Conservation (phyloP, 306 rosid genomes). For the Cucurbita argyrosperma region DNA sequence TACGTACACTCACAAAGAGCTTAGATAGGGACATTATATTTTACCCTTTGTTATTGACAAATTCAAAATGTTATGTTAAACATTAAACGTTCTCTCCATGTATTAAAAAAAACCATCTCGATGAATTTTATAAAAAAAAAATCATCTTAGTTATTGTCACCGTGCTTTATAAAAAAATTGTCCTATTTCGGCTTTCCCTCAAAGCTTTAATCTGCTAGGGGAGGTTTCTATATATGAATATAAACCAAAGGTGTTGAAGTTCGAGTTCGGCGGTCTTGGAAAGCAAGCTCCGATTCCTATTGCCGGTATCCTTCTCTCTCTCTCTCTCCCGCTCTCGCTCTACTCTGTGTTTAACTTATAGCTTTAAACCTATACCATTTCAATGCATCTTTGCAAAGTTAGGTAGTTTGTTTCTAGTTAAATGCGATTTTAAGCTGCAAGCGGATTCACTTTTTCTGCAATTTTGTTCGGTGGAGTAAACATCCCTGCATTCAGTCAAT, state of each 20-base stretch:
- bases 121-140: no score
- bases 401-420: neutral
- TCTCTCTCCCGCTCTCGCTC: neutral
- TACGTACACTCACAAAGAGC: no score
- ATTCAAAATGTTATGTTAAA: no score
- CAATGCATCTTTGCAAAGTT: neutral
- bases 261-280: neutral
- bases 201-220: no score
- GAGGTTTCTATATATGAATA: neutral
- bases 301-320: neutral
- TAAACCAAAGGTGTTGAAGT: neutral
- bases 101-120: no score
- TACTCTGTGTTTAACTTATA: neutral
- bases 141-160: no score
- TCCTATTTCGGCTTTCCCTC: no score
- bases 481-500: neutral
- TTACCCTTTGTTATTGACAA: no score
- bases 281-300: neutral
- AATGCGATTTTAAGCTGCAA: neutral
- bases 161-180: no score
- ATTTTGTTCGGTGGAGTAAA: neutral
- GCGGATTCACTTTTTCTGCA: neutral
- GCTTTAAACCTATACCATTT: neutral
- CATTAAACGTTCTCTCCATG: no score
- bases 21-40: no score